Evolutionary conservation across 495 filamentous ascomycete genomes (phyloP), one percentile per base, ranked within the genome.

Genomic region (Massariosphaeria phaeospora): DNA sequence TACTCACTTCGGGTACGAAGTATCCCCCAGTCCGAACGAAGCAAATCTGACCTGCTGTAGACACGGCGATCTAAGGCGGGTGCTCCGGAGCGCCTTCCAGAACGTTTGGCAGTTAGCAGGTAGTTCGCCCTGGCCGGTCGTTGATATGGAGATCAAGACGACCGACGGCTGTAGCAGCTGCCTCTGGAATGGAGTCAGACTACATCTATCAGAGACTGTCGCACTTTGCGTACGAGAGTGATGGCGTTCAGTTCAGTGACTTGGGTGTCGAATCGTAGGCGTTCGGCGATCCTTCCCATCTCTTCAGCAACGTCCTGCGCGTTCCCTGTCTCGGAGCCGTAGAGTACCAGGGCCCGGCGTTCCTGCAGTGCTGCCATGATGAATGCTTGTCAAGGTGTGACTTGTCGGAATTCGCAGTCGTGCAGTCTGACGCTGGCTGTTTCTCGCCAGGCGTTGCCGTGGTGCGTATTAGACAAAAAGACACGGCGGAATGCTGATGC

Each of bases 301-400:
- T 96, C 89, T 53, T 86, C 81, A 2, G 94, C 90, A 36, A 88
- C 79, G 59, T 97, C 93, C 64, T 93, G 84, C 30, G 88, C 83
- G 63, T 90, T 97, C 36, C 94, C 93, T 0, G 90, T 96, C 71
- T 99, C 94, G 15, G 90, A 89, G 26, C 88, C 94, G 73, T 96
- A 97, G 33, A 95, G 79, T 34, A 99, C 76, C 44, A 95, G 77
- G 38, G 86, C 84, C 25, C 76, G 84, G 62, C 86, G 66, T 13
- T 52, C 48, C 31, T 48, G 49, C 25, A 49, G 30, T 2, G 56
- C n/a, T n/a, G n/a, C n/a, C n/a, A n/a, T n/a, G n/a, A n/a, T n/a
- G n/a, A n/a, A n/a, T n/a, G n/a, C n/a, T n/a, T n/a, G n/a, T n/a
- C n/a, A n/a, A n/a, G n/a, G n/a, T n/a, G n/a, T n/a, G n/a, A n/a